Evolutionary conservation across 441 rosid species (phyloP).

Genomic region (Populus hybrid): DNA sequence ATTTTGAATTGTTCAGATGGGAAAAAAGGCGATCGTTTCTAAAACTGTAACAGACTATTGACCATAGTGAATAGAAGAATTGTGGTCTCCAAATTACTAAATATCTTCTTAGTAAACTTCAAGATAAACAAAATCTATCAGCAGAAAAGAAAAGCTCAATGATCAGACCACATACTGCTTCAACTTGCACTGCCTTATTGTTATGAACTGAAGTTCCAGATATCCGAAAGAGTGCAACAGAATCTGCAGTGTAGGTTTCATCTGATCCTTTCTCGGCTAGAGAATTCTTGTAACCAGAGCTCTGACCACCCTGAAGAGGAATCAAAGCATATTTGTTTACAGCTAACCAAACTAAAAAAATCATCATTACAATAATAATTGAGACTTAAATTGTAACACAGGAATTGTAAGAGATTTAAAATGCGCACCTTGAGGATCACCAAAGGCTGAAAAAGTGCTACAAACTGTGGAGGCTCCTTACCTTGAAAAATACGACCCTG

Average conservation of each 20-base stretch:
- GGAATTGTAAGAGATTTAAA: slow-evolving; percentile 7
- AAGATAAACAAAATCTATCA: background rate
- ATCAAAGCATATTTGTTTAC: slow-evolving; percentile 19
- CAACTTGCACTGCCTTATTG: slow-evolving; percentile 79
- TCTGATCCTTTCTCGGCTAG: slow-evolving; percentile 66
- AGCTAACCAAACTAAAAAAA: slow-evolving; percentile 15
- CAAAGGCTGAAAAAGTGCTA: slow-evolving; percentile 96
- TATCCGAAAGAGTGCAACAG: slow-evolving; percentile 74
- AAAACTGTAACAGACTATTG: slow-evolving; percentile 2
- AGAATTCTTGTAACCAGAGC: slow-evolving; percentile 74
- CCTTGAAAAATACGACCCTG: slow-evolving; percentile 92
- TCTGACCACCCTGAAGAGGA: slow-evolving; percentile 76
- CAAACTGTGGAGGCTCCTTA: slow-evolving; percentile 93
- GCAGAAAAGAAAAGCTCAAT: slow-evolving; percentile 14
- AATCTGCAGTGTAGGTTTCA: slow-evolving; percentile 71
- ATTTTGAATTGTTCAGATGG: background rate
- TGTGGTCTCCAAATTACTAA: background rate
- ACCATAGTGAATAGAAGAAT: background rate
- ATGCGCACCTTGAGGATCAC: slow-evolving; percentile 81
- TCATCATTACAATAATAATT: slow-evolving; percentile 4
- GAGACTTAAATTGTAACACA: slow-evolving; percentile 12
- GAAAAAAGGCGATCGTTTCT: background rate
- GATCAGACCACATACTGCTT: slow-evolving; percentile 51
- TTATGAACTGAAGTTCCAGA: slow-evolving; percentile 81
- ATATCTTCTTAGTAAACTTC: background rate